phyloP scores from a whole-genome alignment of 2,329 filamentous ascomycete species.

The Nannizziopsis barbatae region DNA sequence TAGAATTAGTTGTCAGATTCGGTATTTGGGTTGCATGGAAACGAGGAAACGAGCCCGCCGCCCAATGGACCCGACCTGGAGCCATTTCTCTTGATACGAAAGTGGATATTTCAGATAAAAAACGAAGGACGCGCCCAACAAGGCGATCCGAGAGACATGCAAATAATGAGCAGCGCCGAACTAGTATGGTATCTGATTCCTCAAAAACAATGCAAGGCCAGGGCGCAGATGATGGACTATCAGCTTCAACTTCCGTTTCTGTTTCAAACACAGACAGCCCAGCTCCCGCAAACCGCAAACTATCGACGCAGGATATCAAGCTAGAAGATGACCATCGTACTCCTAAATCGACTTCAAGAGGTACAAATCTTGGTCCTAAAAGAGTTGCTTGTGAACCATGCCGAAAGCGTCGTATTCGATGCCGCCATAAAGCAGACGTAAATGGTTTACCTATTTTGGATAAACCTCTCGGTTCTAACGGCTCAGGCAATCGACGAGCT shows the following conservation, averaged over 20 bases:
- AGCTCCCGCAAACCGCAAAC: conserved; percentile 15
- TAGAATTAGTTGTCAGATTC: conserved; percentile 49
- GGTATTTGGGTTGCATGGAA: conserved; percentile 59
- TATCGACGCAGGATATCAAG: conserved; percentile 19
- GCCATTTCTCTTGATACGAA: conserved; percentile 41
- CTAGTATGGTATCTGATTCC: conserved; percentile 26
- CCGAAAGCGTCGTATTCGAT: conserved; percentile 50
- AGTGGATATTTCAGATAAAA: conserved; percentile 42
- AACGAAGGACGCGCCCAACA: conserved; percentile 44
- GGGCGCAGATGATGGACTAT: conserved; percentile 6
- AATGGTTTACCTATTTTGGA: conserved; percentile 16
- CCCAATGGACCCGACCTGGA: conserved; percentile 51
- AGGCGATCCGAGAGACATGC: conserved; percentile 46
- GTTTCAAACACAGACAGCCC: conserved; percentile 21
- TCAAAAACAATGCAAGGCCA: conserved; percentile 1
- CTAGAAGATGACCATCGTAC: conserved; percentile 17
- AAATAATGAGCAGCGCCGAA: conserved; percentile 27
- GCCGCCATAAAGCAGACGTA: conserved; percentile 51
- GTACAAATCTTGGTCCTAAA: conserved; percentile 50
- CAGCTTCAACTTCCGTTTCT: conserved; percentile 13
- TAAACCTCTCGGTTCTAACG: neutral
- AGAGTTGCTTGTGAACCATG: conserved; percentile 51
- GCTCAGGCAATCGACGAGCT: neutral
- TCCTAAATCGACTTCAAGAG: conserved; percentile 9
- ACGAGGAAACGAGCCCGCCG: conserved; percentile 51